A percentile compares a stretch with the other conserved stretches of the same genome.
Conservation (phyloP, 129 eudicot species). For the sunflower (Helianthus annuus) region DNA sequence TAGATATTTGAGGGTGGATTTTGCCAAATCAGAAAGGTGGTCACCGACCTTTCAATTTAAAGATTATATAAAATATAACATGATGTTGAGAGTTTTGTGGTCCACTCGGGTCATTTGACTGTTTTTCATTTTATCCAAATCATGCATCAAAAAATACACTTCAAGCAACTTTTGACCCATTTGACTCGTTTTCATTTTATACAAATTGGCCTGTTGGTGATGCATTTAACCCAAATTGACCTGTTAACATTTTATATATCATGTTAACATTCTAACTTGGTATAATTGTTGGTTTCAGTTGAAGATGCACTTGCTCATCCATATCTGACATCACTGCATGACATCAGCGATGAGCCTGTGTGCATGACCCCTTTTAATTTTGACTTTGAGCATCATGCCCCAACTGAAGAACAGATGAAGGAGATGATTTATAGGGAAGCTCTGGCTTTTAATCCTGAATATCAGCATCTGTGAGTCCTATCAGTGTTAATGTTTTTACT, state of each 20-base stretch:
- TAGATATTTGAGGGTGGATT: too few species aligned
- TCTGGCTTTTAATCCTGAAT: constrained; percentile 78
- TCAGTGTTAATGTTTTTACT: background rate
- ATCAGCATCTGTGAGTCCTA: constrained; percentile 44
- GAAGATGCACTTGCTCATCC: constrained; percentile 89
- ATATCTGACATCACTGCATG: constrained; percentile 71
- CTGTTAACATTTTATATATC: background rate
- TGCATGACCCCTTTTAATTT: constrained; percentile 75
- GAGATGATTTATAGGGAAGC: constrained; percentile 83
- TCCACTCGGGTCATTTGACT: background rate
- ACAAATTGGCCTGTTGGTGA: too few species aligned
- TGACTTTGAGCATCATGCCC: constrained; percentile 82
- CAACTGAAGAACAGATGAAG: constrained; percentile 81
- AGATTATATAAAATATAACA: too few species aligned
- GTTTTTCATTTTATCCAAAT: too few species aligned
- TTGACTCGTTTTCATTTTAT: background rate
- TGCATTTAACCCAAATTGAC: background rate
- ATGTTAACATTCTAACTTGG: background rate
- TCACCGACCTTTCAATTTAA: too few species aligned
- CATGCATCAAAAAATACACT: background rate
- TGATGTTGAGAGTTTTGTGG: constrained; percentile 4
- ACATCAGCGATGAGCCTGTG: constrained; percentile 77
- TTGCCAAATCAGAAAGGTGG: too few species aligned
- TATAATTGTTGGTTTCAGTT: constrained; percentile 50
- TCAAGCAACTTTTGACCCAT: background rate